Conservation (phyloP, 2,329 filamentous ascomycete species). For the Mollisiaceae sp. region DNA sequence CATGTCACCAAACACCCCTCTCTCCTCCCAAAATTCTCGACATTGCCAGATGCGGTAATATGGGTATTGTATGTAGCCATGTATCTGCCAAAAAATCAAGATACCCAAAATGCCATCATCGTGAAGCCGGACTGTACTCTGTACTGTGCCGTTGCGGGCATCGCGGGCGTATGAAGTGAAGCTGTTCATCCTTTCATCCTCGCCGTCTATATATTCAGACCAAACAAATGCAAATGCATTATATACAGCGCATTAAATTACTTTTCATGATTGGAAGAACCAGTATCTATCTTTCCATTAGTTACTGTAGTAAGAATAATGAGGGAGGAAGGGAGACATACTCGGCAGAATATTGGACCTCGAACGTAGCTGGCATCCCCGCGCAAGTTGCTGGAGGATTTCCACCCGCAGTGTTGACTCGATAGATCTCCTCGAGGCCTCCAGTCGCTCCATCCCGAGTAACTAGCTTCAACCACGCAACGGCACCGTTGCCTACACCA, state of each 20-base stretch:
- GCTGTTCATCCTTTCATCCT: background rate
- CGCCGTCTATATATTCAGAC: background rate
- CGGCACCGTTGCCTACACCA: constrained; percentile 67
- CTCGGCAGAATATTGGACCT: constrained; percentile 81
- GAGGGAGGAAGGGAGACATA: constrained; percentile 61
- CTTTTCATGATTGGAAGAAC: constrained; percentile 35
- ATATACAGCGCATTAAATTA: background rate
- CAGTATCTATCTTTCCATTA: constrained; percentile 38
- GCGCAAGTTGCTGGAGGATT: constrained; percentile 74
- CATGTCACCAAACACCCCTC: background rate
- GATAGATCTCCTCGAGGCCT: constrained; percentile 76
- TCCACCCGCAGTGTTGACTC: constrained; percentile 84
- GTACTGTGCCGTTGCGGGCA: background rate
- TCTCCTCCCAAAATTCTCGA: background rate
- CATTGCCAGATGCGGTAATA: background rate
- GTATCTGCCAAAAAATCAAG: background rate
- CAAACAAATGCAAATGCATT: background rate
- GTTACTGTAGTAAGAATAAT: constrained; percentile 2
- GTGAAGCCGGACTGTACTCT: background rate
- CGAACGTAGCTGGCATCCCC: constrained; percentile 66
- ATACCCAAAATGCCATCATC: constrained; percentile 1
- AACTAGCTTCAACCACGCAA: constrained; percentile 80
- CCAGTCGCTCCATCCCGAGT: constrained; percentile 61
- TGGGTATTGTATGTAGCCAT: background rate
- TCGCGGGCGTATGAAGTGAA: constrained; percentile 5